These are phyloP conservation scores for Castanea sativa DNA, from an alignment of 306 rosid genomes.

Conservation along the genomic window DNA sequence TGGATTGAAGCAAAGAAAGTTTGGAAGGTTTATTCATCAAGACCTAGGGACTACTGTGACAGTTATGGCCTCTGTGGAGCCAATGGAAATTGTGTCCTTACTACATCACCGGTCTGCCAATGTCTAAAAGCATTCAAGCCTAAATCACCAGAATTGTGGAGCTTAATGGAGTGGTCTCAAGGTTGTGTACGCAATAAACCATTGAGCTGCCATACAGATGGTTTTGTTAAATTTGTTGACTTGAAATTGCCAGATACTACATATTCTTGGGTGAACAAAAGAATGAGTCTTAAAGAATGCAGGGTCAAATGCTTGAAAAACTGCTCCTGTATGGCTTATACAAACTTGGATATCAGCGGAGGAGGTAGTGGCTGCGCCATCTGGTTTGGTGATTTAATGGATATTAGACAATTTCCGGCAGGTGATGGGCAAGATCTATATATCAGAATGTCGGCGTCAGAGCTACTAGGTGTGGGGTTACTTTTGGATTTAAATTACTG, in stretches of 20 bases:
- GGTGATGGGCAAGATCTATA: not conserved
- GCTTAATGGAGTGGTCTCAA: not conserved
- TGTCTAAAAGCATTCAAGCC: conserved; percentile 18
- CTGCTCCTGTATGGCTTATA: conserved; percentile 32
- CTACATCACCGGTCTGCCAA: conserved; percentile 19
- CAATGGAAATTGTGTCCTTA: conserved; percentile 10
- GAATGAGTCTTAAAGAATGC: not conserved
- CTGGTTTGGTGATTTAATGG: not conserved
- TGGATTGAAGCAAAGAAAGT: not conserved
- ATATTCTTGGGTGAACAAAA: not conserved
- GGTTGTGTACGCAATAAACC: conserved; percentile 18
- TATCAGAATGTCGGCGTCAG: not conserved
- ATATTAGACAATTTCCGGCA: not conserved
- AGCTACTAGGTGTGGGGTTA: not conserved
- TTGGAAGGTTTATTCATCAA: not conserved
- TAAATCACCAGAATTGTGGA: not conserved
- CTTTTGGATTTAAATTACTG: not conserved
- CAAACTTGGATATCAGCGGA: not conserved
- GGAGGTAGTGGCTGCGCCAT: not conserved
- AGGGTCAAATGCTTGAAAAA: not conserved
- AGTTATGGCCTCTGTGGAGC: conserved; percentile 19
- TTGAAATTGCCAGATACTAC: not conserved
- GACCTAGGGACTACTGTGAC: conserved; percentile 17
- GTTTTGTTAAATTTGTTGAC: not conserved
- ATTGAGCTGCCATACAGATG: conserved; percentile 15